Evolutionary conservation across 202 grass and related monocot genomes (phyloP).

Genomic region (Elaeis oleifera): DNA sequence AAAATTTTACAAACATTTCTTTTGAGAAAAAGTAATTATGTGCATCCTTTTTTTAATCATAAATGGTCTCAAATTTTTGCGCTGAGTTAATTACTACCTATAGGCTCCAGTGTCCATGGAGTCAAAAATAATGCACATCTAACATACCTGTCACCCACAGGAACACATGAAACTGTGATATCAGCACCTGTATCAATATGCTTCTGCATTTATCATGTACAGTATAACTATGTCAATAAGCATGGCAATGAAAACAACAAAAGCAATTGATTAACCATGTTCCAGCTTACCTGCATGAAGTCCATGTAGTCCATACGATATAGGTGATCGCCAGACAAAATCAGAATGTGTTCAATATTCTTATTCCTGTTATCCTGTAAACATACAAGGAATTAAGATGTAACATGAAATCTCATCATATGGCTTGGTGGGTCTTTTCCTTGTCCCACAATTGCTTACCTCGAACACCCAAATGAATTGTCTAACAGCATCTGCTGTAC

Average conservation of each 20-base stretch:
- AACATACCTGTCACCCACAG: constrained; percentile 43
- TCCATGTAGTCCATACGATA: constrained; percentile 84
- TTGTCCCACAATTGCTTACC: constrained; percentile 24
- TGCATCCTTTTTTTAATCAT: background rate
- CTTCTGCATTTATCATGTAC: constrained; percentile 33
- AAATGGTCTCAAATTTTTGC: too few species aligned
- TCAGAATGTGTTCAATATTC: constrained; percentile 52
- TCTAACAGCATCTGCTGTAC: constrained; percentile 74
- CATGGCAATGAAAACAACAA: background rate
- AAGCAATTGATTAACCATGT: background rate
- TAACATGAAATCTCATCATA: background rate
- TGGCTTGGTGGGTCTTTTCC: too few species aligned
- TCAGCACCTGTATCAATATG: constrained; percentile 70
- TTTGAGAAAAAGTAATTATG: background rate
- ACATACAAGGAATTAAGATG: background rate
- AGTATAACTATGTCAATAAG: too few species aligned
- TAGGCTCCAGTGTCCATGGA: too few species aligned
- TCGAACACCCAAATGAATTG: constrained; percentile 81
- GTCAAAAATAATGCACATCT: background rate
- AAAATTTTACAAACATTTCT: too few species aligned
- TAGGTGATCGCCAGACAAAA: constrained; percentile 63
- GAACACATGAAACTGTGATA: constrained; percentile 54
- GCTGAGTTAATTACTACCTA: too few species aligned
- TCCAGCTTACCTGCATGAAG: constrained; percentile 42
- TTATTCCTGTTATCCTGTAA: constrained; percentile 58